Base-by-base conservation (phyloP, 768 basidiomycete species). In the Pulveroboletus sp. region DNA sequence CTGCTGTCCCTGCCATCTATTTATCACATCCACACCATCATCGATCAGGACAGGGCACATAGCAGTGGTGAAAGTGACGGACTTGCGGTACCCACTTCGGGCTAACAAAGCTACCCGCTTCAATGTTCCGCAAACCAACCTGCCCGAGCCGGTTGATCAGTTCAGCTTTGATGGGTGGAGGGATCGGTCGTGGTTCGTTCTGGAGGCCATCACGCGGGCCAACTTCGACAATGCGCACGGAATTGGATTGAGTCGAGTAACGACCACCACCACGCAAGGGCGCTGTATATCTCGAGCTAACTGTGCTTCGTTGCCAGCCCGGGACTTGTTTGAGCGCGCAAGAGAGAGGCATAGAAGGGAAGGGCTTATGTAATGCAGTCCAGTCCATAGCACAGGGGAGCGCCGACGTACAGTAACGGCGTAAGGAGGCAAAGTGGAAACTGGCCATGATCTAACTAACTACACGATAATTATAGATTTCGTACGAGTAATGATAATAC, bases 81-180 rank as follows among this genome's bases (percentile, higher is more conserved):
- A 61, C 93, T 80, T 94, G 93, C 0, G 92, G 93, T 24, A 94
- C 87, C 87, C 91, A 91, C 68, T 92, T 93, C 0, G 89, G 88
- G 66, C 89, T 89, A 50, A 94, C 93, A 63, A 95, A 93, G 64
- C 89, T 91, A 7, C 93, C 93, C 1, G 82, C 80, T 68, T 94
- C 92, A 56, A 94, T 84, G 49, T 73, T 80, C 53, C 73, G 71
- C 57, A 82, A 63, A 0, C 91, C 93, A 9, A 89, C 84, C 15
- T 64, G 65, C 3, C 78, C 80, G 10, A 97, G 80, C 13, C 84
- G 73, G 54, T 89, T 79, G 49, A 97, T 82, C 46, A 97, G 78
- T 53, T 87, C 86, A 15, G 84, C 79, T 66, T 94, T 94, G 52
- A 86, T 70, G 27, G 79, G 78, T 1, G 83, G 81, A 26, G 86